Evolutionary conservation across 768 basidiomycete genomes (phyloP), one percentile per base, ranked within the genome.

Genomic region (Mycena floridula): DNA sequence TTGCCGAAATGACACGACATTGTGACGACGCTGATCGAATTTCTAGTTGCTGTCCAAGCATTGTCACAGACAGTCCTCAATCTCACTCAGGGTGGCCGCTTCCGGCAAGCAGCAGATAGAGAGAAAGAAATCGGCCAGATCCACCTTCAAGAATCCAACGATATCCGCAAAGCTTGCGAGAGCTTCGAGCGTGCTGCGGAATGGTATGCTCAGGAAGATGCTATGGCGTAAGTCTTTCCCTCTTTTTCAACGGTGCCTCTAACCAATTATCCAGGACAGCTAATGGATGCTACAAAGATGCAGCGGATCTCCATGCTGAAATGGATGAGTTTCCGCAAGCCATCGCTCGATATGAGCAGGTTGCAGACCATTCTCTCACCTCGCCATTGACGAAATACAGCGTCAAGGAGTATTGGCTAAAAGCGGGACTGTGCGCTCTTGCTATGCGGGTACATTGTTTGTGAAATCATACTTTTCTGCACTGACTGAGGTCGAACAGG

Each of bases 151-250:
- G 88, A 91, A 52, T 66, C 72, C 35, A 71, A 81, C 54, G 88
- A 96, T 62, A 67, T 94, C 25, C 76, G 77, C 12, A 86, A 82
- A 54, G 93, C 93, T 43, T 89, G 90, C 57, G 92, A 97, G 47
- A 91, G 89, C 65, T 92, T 82, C 54, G 85, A 85, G 59, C 73
- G 86, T 40, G 96, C 96, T 11, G 95, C 84, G 21, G 93, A 99
- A 32, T 95, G 95, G 91, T 98, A 99, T 69, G 74, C 82, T n/a
- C 86, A 92, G 56, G 96, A 99, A 65, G 96, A 98, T 68, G 93
- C 96, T 11, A 76, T 81, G 50, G 93, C 95, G 95, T 96, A 69
- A 62, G 90, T 70, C 11, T 21, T 3, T 45, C 3, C 36, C 21
- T 42, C 25, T 20, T 18, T 21, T 25, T 43, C 24, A 37, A 20